A percentile compares a stretch with the other conserved stretches of the same genome.
Evolutionary conservation across 176 grass and related monocot species (phyloP).

Genomic region (bread wheat (Triticum aestivum)): DNA sequence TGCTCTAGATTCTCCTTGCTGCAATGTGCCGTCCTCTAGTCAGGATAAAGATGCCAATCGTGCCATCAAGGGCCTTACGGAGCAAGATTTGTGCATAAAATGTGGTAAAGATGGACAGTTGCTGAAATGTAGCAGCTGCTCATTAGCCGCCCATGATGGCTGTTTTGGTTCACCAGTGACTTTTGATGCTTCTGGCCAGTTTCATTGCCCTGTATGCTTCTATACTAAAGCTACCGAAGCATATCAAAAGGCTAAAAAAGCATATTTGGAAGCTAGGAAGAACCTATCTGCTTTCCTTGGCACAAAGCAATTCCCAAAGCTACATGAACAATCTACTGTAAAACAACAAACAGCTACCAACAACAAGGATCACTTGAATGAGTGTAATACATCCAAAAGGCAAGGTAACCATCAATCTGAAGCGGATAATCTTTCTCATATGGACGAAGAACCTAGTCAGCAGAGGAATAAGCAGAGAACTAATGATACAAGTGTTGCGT

Average conservation of each 20-base stretch:
- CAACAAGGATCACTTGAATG: conserved; percentile 23
- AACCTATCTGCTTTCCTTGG: conserved; percentile 32
- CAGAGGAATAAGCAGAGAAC: conserved; percentile 26
- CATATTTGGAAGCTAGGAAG: conserved; percentile 30
- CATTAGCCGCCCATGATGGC: not conserved
- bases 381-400: conserved; percentile 15
- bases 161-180: not conserved
- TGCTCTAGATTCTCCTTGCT: not conserved
- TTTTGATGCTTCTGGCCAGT: conserved; percentile 8
- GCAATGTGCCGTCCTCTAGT: not conserved
- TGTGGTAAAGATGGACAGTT: conserved; percentile 50
- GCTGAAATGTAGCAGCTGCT: conserved; percentile 42
- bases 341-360: not conserved
- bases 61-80: not conserved
- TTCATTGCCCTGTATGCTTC: conserved; percentile 51
- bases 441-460: not conserved
- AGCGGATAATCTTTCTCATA: conserved; percentile 4
- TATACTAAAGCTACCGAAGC: conserved; percentile 35
- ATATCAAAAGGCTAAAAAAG: conserved; percentile 41
- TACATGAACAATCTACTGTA: conserved; percentile 7
- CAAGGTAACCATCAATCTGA: not conserved
- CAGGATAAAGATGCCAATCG: conserved; percentile 24
- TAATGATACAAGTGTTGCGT: conserved; percentile 13
- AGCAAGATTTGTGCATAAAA: conserved; percentile 52
- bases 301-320: not conserved